Conservation (phyloP, 805 yeast species). For the Lachancea nothofagi region DNA sequence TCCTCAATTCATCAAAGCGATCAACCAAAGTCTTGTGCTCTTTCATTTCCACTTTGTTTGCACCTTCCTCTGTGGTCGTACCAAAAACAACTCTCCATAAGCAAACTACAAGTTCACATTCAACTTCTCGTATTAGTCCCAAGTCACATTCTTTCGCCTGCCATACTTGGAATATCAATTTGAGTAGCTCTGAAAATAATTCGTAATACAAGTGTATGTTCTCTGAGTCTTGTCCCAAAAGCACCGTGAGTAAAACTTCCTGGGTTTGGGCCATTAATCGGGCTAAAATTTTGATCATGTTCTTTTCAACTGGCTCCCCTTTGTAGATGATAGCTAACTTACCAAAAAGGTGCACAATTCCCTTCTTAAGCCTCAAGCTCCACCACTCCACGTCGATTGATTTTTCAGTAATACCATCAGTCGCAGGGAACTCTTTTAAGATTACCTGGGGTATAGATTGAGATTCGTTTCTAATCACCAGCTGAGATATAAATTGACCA, state of each 20-base stretch:
- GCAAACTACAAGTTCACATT: conserved; percentile 43
- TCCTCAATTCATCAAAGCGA: conserved; percentile 32
- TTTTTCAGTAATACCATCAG: conserved; percentile 4
- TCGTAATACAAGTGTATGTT: conserved; percentile 7
- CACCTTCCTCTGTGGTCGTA: conserved; percentile 17
- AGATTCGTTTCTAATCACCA: conserved; percentile 19
- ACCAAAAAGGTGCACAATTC: conserved; percentile 47
- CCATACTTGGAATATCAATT: conserved; percentile 11
- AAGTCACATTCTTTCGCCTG: conserved; percentile 10
- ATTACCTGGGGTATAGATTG: conserved; percentile 26
- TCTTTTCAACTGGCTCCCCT: conserved; percentile 17
- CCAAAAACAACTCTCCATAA: conserved; percentile 51
- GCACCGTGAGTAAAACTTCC: conserved; percentile 10
- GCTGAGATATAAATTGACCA: conserved; percentile 19
- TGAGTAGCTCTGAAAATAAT: conserved; percentile 4
- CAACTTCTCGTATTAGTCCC: conserved; percentile 31
- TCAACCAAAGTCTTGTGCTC: conserved; percentile 31
- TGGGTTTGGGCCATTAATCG: conserved; percentile 28
- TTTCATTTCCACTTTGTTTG: conserved; percentile 14
- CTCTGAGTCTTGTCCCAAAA: conserved; percentile 7
- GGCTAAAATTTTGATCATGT: conserved; percentile 23
- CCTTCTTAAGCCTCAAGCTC: conserved; percentile 34
- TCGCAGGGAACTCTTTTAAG: conserved; percentile 22
- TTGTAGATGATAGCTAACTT: conserved; percentile 28
- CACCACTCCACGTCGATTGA: conserved; percentile 20